Evolutionary conservation across 2,329 filamentous ascomycete genomes (phyloP), one percentile per base, ranked within the genome.

Genomic region (Ophiobolus disseminans): DNA sequence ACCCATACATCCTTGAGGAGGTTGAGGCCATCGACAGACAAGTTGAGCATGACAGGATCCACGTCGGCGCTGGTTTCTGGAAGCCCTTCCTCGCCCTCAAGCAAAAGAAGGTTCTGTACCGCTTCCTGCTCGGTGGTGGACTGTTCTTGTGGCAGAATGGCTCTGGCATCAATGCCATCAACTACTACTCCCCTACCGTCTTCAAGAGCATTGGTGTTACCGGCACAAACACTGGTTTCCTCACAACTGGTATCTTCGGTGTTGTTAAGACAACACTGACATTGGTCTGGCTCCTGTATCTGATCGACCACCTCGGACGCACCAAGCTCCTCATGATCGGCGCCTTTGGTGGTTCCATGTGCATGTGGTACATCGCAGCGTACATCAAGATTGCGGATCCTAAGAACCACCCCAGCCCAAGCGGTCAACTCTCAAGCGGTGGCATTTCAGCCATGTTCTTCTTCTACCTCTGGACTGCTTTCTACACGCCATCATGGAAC

Each of bases 101-200:
- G 45, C 55, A 68, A 55, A 77, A 74, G 50, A 80, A 80, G 63
- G 81, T 89, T 11, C 82, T 84, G 58, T 90, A 85, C 78, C 83
- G 89, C 32, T 85, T 93, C 74, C 82, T 90, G 69, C 78, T 92
- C 5, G 89, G 89, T 31, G 82, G 82, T 48, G 82, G 89, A 62
- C 80, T 93, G n/a, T 92, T 92, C 77, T 76, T 92, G 42, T 90
- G 86, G 80, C 89, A 93, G 72, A 93, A 93, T 60, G 86, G 86
- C 40, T 81, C 78, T 2, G 88, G 88, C 2, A 91, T 91, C 76
- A 90, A 91, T 60, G 87, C 87, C 20, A 66, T 86, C 40, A 86
- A 89, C 75, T 91, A 90, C 76, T 91, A 90, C 75, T 90, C 78
- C 1, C 87, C 87, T 0, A 87, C 83, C 0, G 82, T 90, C 7